These are phyloP conservation scores for Fagopyrum tataricum DNA, from an alignment of 148 eudicot genomes.

Conservation along the genomic window DNA sequence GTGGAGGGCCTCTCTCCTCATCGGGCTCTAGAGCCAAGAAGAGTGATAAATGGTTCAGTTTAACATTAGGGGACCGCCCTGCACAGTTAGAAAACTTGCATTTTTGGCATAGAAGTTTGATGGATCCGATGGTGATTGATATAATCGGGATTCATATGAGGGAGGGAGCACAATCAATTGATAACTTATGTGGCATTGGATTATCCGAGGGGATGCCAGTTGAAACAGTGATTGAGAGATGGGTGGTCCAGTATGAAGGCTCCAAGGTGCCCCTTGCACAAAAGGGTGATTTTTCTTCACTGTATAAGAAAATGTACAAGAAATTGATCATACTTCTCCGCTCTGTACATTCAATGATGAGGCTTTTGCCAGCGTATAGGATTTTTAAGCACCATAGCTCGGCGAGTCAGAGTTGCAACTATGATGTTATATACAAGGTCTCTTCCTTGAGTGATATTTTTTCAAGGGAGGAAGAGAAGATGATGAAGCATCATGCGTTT, in stretches of 20 bases:
- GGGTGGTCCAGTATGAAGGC: slow-evolving; percentile 81
- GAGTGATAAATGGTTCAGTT: slow-evolving; percentile 87
- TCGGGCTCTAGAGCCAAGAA: slow-evolving; percentile 36
- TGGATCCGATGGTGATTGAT: slow-evolving; percentile 95
- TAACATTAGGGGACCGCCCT: slow-evolving; percentile 82
- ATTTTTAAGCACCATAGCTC: slow-evolving; percentile 54
- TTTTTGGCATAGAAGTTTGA: slow-evolving; percentile 72
- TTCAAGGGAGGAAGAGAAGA: slow-evolving; percentile 61
- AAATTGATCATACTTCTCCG: slow-evolving; percentile 82
- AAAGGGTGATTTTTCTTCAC: slow-evolving; percentile 41
- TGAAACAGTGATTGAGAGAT: slow-evolving; percentile 89
- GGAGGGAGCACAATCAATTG: slow-evolving; percentile 20
- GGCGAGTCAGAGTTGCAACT: slow-evolving; percentile 45
- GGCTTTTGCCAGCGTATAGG: slow-evolving; percentile 78
- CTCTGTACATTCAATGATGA: slow-evolving; percentile 71
- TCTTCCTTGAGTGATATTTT: slow-evolving; percentile 72
- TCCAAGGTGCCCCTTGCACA: slow-evolving; percentile 35
- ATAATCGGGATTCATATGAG: slow-evolving; percentile 58
- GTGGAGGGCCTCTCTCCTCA: slow-evolving; percentile 26
- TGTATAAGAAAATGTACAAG: slow-evolving; percentile 79
- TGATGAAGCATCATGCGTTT: slow-evolving; percentile 70
- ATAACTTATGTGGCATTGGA: slow-evolving; percentile 19
- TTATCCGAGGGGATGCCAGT: slow-evolving; percentile 28
- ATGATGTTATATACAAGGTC: slow-evolving; percentile 70
- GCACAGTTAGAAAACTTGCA: slow-evolving; percentile 69